Conservation (phyloP, 129 eudicot species). For the Saposhnikovia divaricata region DNA sequence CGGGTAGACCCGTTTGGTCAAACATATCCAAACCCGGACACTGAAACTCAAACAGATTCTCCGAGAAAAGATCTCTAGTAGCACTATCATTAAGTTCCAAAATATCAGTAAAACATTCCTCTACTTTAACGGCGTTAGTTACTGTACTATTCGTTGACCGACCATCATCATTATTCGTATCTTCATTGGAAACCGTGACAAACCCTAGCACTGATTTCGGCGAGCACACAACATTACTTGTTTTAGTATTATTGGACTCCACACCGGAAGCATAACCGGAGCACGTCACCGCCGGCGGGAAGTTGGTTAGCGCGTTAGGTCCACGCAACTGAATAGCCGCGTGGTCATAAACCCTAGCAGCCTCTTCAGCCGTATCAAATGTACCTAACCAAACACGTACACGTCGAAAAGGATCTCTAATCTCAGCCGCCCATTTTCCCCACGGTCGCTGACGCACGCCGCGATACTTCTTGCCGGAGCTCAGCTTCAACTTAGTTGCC, state of each 20-base stretch:
- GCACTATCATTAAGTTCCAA: constrained; percentile 17
- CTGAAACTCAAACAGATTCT: constrained; percentile 42
- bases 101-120: constrained; percentile 18
- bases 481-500: constrained; percentile 19
- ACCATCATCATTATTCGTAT: neutral
- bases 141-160: neutral
- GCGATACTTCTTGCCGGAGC: constrained; percentile 56
- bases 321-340: constrained; percentile 97
- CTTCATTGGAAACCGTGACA: constrained; percentile 19
- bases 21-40: constrained; percentile 38
- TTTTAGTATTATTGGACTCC: constrained; percentile 24
- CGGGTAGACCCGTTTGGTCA: constrained; percentile 24
- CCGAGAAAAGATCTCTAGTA: constrained; percentile 21
- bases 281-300: constrained; percentile 23
- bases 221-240: constrained; percentile 13
- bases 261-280: constrained; percentile 56
- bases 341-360: constrained; percentile 96
- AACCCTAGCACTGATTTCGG: constrained; percentile 68
- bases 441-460: constrained; percentile 94
- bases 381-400: constrained; percentile 91
- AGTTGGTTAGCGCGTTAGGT: constrained; percentile 87
- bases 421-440: constrained; percentile 99
- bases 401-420: constrained; percentile 71
- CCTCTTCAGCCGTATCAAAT: constrained; percentile 90
- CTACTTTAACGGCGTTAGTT: neutral